Evolutionary conservation across 179 eudicot genomes (phyloP), one percentile per base, ranked within the genome.

Genomic region (Patellifolia procumbens): DNA sequence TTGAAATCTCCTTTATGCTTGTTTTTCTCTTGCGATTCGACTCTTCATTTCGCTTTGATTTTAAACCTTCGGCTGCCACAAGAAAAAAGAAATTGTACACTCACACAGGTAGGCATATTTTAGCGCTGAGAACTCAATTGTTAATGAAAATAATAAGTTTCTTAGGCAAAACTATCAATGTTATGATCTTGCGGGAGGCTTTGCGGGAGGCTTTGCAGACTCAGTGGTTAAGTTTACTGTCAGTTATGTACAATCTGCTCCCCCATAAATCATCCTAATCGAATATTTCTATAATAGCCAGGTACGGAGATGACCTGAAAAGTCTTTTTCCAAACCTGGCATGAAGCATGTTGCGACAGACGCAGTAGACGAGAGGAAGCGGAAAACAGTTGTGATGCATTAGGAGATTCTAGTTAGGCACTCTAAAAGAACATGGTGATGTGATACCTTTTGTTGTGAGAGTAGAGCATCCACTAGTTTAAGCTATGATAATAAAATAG

Each of bases 1-100:
- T 61, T 39, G 68, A 29, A 45, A 75, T 65, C 42, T 84, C 83
- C 70, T 59, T 70, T 63, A 69, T 72, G 2, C 31, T 10, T 34
- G 45, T 35, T 22, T 65, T 66, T 37, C 51, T 77, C 32, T 66
- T 79, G 9, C 19, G 29, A 35, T 53, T 56, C 16, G 45, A 19
- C 26, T 42, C 74, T 58, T 68, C 63, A 48, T 63, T 68, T 13
- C 2, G 75, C 34, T 61, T 62, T 39, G 19, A 9, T 22, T 48
- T 43, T 29, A 46, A 49, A n/a, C 8, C 61, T 65, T n/a, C 42
- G 5, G 7, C 79, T 75, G 75, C 39, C 26, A 34, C n/a, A 39
- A 52, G 11, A 2, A 34, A 35, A 19, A 65, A 16, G 6, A 68
- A 4, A 8, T 28, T 43, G 51, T 19, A 65, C 16, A 65, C 49